Conservation (phyloP, 371 early-diverging fungal genomes). For the Syncephalastrum contaminatum region DNA sequence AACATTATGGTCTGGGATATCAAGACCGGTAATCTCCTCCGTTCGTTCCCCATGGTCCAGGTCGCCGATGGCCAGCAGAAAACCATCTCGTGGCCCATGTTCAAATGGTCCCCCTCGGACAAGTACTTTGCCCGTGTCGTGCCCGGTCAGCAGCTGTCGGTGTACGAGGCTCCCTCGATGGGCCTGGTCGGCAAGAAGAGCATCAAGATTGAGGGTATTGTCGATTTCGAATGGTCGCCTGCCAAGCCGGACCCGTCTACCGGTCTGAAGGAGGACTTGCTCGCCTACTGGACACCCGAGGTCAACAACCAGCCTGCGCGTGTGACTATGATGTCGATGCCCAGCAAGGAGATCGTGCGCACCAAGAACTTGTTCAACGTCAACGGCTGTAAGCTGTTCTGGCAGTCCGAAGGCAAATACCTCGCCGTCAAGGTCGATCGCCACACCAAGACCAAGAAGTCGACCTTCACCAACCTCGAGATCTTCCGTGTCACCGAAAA, state of each 20-base stretch:
- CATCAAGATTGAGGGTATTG: constrained; percentile 86
- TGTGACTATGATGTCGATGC: constrained; percentile 86
- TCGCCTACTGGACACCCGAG: constrained; percentile 97
- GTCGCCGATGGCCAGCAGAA: constrained; percentile 49
- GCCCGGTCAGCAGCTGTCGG: constrained; percentile 75
- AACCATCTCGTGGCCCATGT: constrained; percentile 90
- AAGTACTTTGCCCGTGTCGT: constrained; percentile 91
- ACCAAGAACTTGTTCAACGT: constrained; percentile 98
- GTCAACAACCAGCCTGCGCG: constrained; percentile 94
- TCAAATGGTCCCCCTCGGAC: constrained; percentile 96
- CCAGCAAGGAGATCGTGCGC: constrained; percentile 81
- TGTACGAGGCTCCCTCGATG: constrained; percentile 94
- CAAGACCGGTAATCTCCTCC: constrained; percentile 78
- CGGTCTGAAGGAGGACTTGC: constrained; percentile 63
- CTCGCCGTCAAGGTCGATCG: constrained; percentile 92
- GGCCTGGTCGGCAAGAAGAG: constrained; percentile 92
- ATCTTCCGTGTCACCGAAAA: constrained; percentile 92
- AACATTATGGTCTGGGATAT: constrained; percentile 91
- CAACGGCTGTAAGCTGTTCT: constrained; percentile 83
- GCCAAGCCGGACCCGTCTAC: constrained; percentile 47
- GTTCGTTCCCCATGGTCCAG: constrained; percentile 77
- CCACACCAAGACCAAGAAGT: constrained; percentile 91
- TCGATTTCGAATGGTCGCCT: constrained; percentile 93
- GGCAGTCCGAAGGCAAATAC: constrained; percentile 91
- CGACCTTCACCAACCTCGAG: constrained; percentile 86